These are phyloP conservation scores for Penicillium hesseltinei DNA, from an alignment of 2,329 filamentous ascomycete genomes.

Conservation along the genomic window DNA sequence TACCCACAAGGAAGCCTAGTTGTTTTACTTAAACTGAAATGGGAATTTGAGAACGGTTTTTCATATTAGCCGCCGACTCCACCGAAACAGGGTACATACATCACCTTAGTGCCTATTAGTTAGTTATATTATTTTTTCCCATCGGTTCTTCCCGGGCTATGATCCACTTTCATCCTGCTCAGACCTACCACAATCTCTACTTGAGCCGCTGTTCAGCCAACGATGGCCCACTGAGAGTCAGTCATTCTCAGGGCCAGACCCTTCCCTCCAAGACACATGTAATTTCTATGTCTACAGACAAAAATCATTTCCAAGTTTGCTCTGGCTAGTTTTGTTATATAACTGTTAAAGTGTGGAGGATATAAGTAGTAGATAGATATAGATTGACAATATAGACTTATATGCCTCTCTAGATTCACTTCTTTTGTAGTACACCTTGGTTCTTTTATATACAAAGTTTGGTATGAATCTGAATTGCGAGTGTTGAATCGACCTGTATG, in stretches of 20 bases:
- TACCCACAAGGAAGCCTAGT: background rate
- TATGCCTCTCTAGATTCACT: too few species aligned
- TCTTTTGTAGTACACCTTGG: too few species aligned
- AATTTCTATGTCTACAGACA: background rate
- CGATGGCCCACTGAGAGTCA: background rate
- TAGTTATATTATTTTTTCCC: too few species aligned
- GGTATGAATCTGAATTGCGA: too few species aligned
- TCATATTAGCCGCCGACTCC: background rate
- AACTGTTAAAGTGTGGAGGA: too few species aligned
- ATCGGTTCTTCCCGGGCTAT: background rate
- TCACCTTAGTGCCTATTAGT: too few species aligned
- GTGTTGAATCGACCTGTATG: too few species aligned
- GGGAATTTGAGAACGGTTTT: background rate
- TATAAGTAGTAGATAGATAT: too few species aligned
- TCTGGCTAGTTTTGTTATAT: background rate
- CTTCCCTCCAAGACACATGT: background rate
- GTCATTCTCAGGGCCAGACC: background rate
- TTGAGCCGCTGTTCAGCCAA: background rate
- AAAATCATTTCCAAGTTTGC: background rate
- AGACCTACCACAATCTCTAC: background rate
- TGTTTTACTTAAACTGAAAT: background rate
- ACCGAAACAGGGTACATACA: background rate
- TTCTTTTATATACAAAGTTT: too few species aligned
- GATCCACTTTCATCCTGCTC: background rate
- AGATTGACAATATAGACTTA: too few species aligned